Percentiles rank a stretch among this genome's conserved stretches.
phyloP scores from a whole-genome alignment of 2,329 filamentous ascomycete genomes.

The Colletotrichum navitas region DNA sequence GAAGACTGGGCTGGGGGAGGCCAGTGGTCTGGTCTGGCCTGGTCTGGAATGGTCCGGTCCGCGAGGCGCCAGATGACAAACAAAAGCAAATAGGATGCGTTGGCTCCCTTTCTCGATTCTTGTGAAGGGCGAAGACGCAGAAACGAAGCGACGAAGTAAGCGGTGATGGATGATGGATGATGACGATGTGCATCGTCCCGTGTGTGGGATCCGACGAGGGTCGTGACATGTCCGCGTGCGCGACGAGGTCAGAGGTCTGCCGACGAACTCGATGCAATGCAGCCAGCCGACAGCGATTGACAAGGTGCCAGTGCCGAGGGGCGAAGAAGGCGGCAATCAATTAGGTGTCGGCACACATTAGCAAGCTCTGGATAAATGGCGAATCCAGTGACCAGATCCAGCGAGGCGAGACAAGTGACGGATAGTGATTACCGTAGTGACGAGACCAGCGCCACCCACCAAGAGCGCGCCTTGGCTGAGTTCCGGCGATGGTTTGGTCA shows the following conservation, averaged over 20 bases:
- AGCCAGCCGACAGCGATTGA: constrained; percentile 9
- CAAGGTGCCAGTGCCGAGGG: background rate
- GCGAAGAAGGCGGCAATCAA: constrained; percentile 11
- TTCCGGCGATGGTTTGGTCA: background rate
- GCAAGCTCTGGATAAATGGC: constrained; percentile 6
- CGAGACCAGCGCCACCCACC: constrained; percentile 13
- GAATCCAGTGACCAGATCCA: constrained; percentile 14
- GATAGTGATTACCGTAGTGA: constrained; percentile 7
- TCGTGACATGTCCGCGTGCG: background rate
- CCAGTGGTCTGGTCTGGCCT: background rate
- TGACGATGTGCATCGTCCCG: constrained; percentile 6
- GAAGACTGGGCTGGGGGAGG: background rate
- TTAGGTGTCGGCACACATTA: constrained; percentile 28
- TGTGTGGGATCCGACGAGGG: background rate
- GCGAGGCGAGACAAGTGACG: constrained; percentile 34
- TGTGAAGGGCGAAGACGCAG: background rate
- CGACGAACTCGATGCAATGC: background rate
- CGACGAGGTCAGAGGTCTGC: constrained; percentile 4
- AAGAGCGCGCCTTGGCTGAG: background rate
- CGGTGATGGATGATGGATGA: background rate
- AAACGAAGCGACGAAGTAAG: background rate
- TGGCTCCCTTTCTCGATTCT: background rate
- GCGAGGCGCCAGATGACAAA: constrained; percentile 9
- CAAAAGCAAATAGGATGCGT: background rate
- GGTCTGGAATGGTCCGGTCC: background rate